Evolutionary conservation across 2,329 filamentous ascomycete genomes (phyloP), one percentile per base, ranked within the genome.

Genomic region (Clonostachys chloroleuca): DNA sequence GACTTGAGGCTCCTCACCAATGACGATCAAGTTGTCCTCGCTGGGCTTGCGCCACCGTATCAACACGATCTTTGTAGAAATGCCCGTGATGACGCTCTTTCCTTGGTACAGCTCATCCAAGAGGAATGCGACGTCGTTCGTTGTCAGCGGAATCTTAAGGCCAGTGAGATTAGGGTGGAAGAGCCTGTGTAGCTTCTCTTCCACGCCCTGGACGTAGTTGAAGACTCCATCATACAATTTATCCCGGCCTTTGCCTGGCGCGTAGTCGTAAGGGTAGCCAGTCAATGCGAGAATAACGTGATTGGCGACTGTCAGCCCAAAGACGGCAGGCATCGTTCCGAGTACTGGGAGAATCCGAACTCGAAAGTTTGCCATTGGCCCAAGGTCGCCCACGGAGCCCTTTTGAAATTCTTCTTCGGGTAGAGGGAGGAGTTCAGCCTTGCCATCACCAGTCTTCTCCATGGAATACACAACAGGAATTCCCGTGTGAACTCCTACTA

Each of bases 281-380:
- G 78, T 73, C 42, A 97, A 80, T 49, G 83, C 81, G 47, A 95
- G 78, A 54, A 99, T 92, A 50, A 97, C 83, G 62, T 97, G 90
- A 66, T 97, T 99, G 5, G 94, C 94, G 9, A 89, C 82, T 0
- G 87, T 88, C 47, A 96, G 87, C 9, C 94, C 94, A 64, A 99
- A 99, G 1, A 97, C 86, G 3, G 94, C 92, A 0, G 94, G 94
- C 92, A 99, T 96, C 0, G 94, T 99, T 1, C 94, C 94, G 4
- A 99, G 72, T 0, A 99, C 94, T 0, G 94, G 94, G 9, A 99
- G 69, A 48, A 99, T 99, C n/a, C 94, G 80, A 10, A 96, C 89
- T 20, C 94, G 80, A 65, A 99, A 99, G 62, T 96, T 92, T 2
- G 92, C 88, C 44, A 99, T 78, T 0, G 95, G 89, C 40, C 91